Evolutionary conservation across 352 stramenopile species (phyloP).

Genomic region (Elongisporangium prolatum): DNA sequence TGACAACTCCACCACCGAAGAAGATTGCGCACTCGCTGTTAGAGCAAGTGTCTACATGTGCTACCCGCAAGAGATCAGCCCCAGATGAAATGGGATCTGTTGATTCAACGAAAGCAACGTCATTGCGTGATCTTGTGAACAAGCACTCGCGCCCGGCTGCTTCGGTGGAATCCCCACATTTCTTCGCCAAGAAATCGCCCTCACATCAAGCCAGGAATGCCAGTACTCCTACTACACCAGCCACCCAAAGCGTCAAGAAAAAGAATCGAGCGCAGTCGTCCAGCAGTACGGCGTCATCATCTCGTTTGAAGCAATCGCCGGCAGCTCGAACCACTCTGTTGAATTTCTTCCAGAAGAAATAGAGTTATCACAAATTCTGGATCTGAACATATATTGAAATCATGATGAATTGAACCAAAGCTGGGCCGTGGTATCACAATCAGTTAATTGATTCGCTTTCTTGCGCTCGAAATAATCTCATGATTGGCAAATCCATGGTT

Average conservation of each 20-base stretch:
- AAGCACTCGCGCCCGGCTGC: conserved; percentile 19
- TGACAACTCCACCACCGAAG: conserved; percentile 6
- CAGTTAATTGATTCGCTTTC: background rate
- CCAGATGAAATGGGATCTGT: background rate
- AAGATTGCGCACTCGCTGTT: conserved; percentile 19
- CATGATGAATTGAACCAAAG: too few species aligned
- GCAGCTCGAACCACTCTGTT: conserved; percentile 26
- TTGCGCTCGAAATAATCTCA: background rate
- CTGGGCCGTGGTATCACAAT: too few species aligned
- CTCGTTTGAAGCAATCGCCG: conserved; percentile 6
- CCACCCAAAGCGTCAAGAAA: conserved; percentile 5
- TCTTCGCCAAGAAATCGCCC: conserved; percentile 8
- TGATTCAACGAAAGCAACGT: conserved; percentile 10
- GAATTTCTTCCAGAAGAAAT: conserved; percentile 37
- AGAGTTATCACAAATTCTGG: background rate
- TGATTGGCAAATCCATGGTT: background rate
- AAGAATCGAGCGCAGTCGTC: conserved; percentile 5
- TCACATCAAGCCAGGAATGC: conserved; percentile 11
- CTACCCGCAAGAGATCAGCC: background rate
- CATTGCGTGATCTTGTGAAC: conserved; percentile 31
- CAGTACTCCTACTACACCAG: conserved; percentile 4
- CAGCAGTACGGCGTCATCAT: conserved; percentile 5
- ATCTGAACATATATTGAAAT: background rate
- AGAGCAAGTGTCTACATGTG: conserved; percentile 5
- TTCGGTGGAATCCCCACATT: conserved; percentile 3